Conservation (phyloP, 2,329 filamentous ascomycete genomes). For the Talaromyces marneffei region DNA sequence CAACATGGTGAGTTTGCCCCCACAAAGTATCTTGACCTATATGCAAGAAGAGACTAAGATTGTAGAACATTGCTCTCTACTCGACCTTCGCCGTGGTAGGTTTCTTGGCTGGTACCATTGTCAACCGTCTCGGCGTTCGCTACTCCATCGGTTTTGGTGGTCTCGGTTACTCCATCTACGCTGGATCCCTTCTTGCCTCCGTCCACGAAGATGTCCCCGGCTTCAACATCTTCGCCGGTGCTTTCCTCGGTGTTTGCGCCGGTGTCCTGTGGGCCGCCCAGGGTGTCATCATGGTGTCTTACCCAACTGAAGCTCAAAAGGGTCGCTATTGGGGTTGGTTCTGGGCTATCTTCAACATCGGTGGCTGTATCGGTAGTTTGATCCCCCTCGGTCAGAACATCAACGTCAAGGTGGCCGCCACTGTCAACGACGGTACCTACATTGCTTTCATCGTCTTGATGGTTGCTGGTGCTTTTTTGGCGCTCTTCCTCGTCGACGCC, state of each 20-base stretch:
- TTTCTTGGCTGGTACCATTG: slow-evolving; percentile 47
- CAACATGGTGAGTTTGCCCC: slow-evolving; percentile 40
- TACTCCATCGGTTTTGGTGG: slow-evolving; percentile 27
- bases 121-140: slow-evolving; percentile 29
- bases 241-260: slow-evolving; percentile 36
- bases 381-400: slow-evolving; percentile 18
- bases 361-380: slow-evolving; percentile 69
- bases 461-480: slow-evolving; percentile 56
- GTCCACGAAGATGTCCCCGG: slow-evolving; percentile 35
- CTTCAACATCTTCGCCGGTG: slow-evolving; percentile 37
- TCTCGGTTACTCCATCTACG: slow-evolving; percentile 32
- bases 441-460: slow-evolving; percentile 69
- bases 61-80: slow-evolving; percentile 54
- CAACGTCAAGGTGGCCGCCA: slow-evolving; percentile 6
- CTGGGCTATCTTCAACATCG: slow-evolving; percentile 85
- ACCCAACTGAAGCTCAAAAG: slow-evolving; percentile 69
- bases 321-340: slow-evolving; percentile 79
- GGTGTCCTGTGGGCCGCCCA: slow-evolving; percentile 38
- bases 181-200: slow-evolving; percentile 36
- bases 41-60: too few relatives aligned
- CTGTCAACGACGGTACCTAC: slow-evolving; percentile 58
- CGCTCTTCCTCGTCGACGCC: slow-evolving; percentile 60
- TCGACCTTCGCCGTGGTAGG: slow-evolving; percentile 57
- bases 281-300: slow-evolving; percentile 56
- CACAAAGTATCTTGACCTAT: too few relatives aligned